A percentile compares a stretch with the other conserved stretches of the same genome.
Conservation (phyloP, 2,329 filamentous ascomycete genomes). For the Tolypocladium endophyticum region DNA sequence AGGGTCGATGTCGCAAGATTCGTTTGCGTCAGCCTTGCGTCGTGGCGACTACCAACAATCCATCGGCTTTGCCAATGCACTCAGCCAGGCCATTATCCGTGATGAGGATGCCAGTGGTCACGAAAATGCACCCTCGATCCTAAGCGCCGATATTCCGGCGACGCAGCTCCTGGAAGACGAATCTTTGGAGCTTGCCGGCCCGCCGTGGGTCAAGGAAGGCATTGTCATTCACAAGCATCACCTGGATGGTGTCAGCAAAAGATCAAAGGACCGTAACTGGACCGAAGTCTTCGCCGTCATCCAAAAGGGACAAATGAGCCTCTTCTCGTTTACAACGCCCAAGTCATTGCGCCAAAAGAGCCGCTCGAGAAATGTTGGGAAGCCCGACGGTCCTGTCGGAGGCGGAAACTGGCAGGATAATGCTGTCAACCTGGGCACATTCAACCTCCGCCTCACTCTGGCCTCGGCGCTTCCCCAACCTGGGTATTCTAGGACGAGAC, state of each 20-base stretch:
- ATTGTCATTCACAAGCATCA: conserved; percentile 95
- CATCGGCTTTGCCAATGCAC: conserved; percentile 92
- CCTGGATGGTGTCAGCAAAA: conserved; percentile 80
- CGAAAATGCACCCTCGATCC: conserved; percentile 34
- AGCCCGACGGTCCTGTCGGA: conserved; percentile 59
- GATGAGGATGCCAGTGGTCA: conserved; percentile 59
- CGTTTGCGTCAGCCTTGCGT: conserved; percentile 66
- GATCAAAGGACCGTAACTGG: conserved; percentile 91
- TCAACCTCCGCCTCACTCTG: conserved; percentile 81
- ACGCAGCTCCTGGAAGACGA: conserved; percentile 80
- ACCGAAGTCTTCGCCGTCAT: conserved; percentile 91
- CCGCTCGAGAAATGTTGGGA: conserved; percentile 39
- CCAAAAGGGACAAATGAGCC: conserved; percentile 83
- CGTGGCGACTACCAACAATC: conserved; percentile 85
- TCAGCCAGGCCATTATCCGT: conserved; percentile 93
- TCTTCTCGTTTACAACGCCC: conserved; percentile 85
- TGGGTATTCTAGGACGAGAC: conserved; percentile 82
- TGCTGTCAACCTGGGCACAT: conserved; percentile 78
- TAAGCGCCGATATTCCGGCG: conserved; percentile 49
- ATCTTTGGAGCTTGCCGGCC: conserved; percentile 77
- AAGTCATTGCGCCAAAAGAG: conserved; percentile 64
- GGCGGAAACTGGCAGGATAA: conserved; percentile 98
- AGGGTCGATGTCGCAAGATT: conserved; percentile 86
- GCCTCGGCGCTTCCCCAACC: conserved; percentile 83
- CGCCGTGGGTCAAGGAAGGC: conserved; percentile 98